phyloP scores from a whole-genome alignment of 1,284 basidiomycete species.

The Malassezia dermatis region DNA sequence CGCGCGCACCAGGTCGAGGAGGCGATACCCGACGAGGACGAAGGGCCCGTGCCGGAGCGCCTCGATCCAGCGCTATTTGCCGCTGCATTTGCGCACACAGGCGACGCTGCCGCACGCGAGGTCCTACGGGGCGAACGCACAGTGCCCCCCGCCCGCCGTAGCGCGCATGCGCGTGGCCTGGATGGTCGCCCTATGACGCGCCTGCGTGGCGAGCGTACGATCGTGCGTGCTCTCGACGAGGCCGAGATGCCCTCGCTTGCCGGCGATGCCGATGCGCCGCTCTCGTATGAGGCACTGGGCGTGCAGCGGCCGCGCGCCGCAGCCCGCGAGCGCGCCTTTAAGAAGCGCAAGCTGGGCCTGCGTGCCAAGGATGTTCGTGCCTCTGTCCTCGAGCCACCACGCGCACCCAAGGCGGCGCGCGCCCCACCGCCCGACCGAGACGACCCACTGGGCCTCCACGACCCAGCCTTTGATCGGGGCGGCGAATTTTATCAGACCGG shows the following conservation, averaged over 20 bases:
- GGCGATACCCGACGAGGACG: background rate
- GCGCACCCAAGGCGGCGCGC: background rate
- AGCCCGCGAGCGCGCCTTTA: conserved; percentile 26
- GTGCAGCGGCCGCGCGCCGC: conserved; percentile 22
- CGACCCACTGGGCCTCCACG: conserved; percentile 38
- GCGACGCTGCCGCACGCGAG: conserved; percentile 22
- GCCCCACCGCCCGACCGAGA: conserved; percentile 14
- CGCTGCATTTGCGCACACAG: conserved; percentile 23
- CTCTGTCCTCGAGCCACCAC: conserved; percentile 3
- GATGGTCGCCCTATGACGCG: conserved; percentile 32
- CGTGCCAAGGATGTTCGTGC: conserved; percentile 7
- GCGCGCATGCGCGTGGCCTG: conserved; percentile 24
- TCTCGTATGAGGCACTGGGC: conserved; percentile 21
- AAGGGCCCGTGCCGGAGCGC: background rate
- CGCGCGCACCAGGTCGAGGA: background rate
- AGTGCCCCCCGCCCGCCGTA: conserved; percentile 13
- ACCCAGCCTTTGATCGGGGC: conserved; percentile 35
- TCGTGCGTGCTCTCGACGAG: conserved; percentile 22
- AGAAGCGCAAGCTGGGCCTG: conserved; percentile 25
- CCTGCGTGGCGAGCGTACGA: conserved; percentile 20
- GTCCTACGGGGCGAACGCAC: conserved; percentile 18
- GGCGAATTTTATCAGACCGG: conserved; percentile 22
- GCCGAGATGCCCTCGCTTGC: conserved; percentile 6
- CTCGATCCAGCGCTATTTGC: conserved; percentile 37
- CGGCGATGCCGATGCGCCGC: conserved; percentile 16